These are phyloP conservation scores for Urochloa ruziziensis DNA, from an alignment of 176 grass and related monocot species.

Conservation along the genomic window DNA sequence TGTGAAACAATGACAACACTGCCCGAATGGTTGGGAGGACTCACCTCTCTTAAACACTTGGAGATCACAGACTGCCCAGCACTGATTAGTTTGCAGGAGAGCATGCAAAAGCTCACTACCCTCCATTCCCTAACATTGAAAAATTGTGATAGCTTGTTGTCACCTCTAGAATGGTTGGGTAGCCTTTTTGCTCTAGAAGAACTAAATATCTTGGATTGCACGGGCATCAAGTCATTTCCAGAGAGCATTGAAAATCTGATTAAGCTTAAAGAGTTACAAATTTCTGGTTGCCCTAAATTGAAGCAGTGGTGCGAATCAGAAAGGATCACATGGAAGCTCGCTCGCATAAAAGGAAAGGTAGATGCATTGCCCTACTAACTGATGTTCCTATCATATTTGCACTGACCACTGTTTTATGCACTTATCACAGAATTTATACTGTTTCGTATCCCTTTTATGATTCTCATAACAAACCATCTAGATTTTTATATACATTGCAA, in stretches of 20 bases:
- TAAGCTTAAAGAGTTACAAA: background rate
- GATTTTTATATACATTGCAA: background rate
- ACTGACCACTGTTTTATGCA: background rate
- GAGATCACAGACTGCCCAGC: background rate
- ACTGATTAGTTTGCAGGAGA: background rate
- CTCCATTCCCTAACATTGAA: background rate
- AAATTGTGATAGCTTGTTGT: background rate
- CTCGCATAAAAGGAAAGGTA: slow-evolving; percentile 6
- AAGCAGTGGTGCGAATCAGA: background rate
- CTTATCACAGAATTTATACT: background rate
- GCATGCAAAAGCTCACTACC: background rate
- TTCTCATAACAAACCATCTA: background rate
- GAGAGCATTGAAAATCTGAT: slow-evolving; percentile 1
- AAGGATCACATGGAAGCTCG: background rate
- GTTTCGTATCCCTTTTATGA: background rate
- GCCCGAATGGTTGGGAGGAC: background rate
- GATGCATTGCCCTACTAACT: background rate
- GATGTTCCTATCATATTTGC: background rate
- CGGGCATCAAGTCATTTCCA: slow-evolving; percentile 1
- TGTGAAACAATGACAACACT: background rate
- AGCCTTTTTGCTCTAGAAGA: background rate
- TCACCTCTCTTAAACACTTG: background rate
- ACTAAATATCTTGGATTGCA: background rate
- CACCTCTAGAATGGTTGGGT: background rate
- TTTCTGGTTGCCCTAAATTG: background rate